Evolutionary conservation across 2,329 filamentous ascomycete species (phyloP).

Genomic region (Alternaria incomplexa): DNA sequence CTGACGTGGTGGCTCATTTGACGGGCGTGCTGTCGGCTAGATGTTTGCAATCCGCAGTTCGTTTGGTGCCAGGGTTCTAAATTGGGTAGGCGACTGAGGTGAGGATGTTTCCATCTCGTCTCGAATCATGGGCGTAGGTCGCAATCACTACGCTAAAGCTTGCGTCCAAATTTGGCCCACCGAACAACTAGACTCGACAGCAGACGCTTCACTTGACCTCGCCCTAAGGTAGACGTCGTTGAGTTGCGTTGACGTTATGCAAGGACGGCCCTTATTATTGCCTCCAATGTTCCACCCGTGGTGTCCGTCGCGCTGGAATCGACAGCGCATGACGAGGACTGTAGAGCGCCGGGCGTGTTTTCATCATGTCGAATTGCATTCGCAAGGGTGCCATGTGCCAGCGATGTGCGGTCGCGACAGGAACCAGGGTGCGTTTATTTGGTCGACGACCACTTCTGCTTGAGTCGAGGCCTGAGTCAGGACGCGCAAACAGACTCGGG

Average conservation of each 20-base stretch:
- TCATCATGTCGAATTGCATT: slow-evolving; percentile 9
- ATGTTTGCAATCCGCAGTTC: slow-evolving; percentile 6
- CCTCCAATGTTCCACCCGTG: slow-evolving; percentile 39
- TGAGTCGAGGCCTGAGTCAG: slow-evolving; percentile 17
- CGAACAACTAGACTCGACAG: slow-evolving; percentile 1
- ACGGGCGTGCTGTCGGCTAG: background rate
- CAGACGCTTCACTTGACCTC: slow-evolving; percentile 22
- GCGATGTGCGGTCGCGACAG: slow-evolving; percentile 22
- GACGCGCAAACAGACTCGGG: slow-evolving; percentile 5
- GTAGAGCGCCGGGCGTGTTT: background rate
- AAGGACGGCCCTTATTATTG: slow-evolving; percentile 30
- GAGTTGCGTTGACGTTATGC: slow-evolving; percentile 25
- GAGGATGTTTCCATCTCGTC: slow-evolving; percentile 3
- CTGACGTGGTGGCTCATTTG: slow-evolving; percentile 6
- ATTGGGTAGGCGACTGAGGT: slow-evolving; percentile 3
- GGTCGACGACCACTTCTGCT: slow-evolving; percentile 1
- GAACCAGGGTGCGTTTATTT: slow-evolving; percentile 23
- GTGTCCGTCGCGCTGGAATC: slow-evolving; percentile 24
- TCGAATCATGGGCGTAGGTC: slow-evolving; percentile 12
- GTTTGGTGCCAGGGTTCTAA: background rate
- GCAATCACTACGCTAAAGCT: slow-evolving; percentile 14
- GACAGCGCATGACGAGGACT: slow-evolving; percentile 17
- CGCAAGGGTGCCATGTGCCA: slow-evolving; percentile 48
- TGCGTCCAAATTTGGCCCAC: slow-evolving; percentile 10
- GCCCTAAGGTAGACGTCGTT: slow-evolving; percentile 13